These are phyloP conservation scores for Omphalotus olearius DNA, from an alignment of 1,284 basidiomycete species.

Conservation along the genomic window DNA sequence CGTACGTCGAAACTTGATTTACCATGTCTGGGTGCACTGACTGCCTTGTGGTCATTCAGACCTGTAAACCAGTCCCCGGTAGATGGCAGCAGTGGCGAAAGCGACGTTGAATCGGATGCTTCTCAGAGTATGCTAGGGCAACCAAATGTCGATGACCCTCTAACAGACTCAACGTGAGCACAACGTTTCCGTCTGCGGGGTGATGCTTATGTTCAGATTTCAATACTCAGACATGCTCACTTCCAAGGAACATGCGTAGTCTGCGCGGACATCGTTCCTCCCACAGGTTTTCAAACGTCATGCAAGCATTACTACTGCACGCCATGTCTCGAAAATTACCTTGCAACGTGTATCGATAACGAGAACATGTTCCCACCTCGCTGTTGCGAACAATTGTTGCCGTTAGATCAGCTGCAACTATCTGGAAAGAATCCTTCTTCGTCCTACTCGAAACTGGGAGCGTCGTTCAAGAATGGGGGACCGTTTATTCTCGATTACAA, in stretches of 20 bases:
- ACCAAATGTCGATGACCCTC: neutral
- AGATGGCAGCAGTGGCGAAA: neutral
- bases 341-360: constrained; percentile 32
- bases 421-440: neutral
- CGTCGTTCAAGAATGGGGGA: neutral
- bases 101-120: no score
- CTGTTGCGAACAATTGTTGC: constrained; percentile 30
- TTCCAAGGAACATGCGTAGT: constrained; percentile 2
- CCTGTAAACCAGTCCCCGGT: neutral
- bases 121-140: no score
- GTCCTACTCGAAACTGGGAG: neutral
- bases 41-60: neutral
- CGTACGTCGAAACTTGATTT: no score
- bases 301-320: constrained; percentile 27
- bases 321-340: constrained; percentile 32
- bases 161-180: neutral
- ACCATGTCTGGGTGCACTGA: neutral
- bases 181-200: neutral
- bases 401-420: neutral
- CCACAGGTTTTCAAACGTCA: neutral
- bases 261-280: constrained; percentile 1
- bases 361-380: constrained; percentile 39
- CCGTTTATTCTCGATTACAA: constrained; percentile 6
- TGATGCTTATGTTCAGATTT: neutral
- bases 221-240: neutral